Conservation (phyloP, 2,329 filamentous ascomycete species). For the Boeremia exigua region DNA sequence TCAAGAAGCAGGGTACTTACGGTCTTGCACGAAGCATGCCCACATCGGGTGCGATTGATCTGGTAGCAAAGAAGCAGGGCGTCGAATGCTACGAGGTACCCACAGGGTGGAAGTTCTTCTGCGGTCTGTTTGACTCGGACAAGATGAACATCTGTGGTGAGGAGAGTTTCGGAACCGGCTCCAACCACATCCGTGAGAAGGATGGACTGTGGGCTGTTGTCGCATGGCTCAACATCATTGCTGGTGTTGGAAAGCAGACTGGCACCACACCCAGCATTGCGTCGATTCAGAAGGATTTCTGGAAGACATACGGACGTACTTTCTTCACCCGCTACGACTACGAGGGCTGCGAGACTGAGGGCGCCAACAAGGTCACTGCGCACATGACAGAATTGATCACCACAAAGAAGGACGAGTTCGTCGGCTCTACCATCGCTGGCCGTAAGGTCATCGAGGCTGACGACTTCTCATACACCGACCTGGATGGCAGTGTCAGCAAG, state of each 20-base stretch:
- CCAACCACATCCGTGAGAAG: constrained; percentile 99
- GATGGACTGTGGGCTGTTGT: constrained; percentile 97
- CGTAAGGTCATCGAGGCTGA: constrained; percentile 88
- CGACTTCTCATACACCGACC: constrained; percentile 97
- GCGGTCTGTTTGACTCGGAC: constrained; percentile 93
- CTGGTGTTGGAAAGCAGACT: constrained; percentile 84
- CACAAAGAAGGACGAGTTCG: constrained; percentile 71
- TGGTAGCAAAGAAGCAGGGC: constrained; percentile 93
- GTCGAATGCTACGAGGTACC: constrained; percentile 95
- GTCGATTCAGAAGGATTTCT: constrained; percentile 97
- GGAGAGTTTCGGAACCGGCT: constrained; percentile 97
- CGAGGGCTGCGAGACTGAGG: constrained; percentile 90
- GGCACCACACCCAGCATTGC: constrained; percentile 87
- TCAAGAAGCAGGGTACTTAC: constrained; percentile 95
- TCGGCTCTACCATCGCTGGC: constrained; percentile 81
- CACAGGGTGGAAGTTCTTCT: constrained; percentile 99
- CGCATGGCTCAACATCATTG: constrained; percentile 98
- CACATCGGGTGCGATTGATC: constrained; percentile 91
- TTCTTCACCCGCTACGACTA: constrained; percentile 99
- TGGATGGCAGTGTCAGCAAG: constrained; percentile 94
- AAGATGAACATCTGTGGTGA: constrained; percentile 99
- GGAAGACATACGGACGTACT: constrained; percentile 92
- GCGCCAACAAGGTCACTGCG: constrained; percentile 86
- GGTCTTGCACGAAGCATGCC: constrained; percentile 97
- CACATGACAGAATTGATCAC: constrained; percentile 81